phyloP scores from a whole-genome alignment of 805 yeast species.

The Candida silvicultrix region DNA sequence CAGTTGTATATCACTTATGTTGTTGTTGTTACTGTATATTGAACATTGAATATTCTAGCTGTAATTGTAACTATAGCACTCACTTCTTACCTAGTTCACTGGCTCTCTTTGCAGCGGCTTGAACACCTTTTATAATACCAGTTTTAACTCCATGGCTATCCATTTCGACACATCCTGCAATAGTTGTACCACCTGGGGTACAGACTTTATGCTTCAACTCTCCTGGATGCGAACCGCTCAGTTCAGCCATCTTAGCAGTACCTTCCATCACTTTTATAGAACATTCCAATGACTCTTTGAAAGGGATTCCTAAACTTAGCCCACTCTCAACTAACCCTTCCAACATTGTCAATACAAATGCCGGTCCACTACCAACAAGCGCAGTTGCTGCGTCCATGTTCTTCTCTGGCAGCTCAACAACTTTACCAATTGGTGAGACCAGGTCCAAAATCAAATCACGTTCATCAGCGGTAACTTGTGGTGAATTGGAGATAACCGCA shows the following conservation, averaged over 20 bases:
- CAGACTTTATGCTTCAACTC: constrained; percentile 82
- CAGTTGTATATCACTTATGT: too few relatives aligned
- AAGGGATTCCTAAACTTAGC: constrained; percentile 88
- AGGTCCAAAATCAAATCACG: constrained; percentile 40
- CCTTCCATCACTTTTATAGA: constrained; percentile 95
- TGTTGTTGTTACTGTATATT: too few relatives aligned
- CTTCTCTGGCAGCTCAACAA: constrained; percentile 69
- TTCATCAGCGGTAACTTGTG: constrained; percentile 37
- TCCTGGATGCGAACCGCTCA: constrained; percentile 83
- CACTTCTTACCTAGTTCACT: constrained; percentile 46
- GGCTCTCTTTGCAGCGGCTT: constrained; percentile 87
- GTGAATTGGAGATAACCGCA: constrained; percentile 81
- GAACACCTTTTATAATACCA: constrained; percentile 82
- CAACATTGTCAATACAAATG: constrained; percentile 81
- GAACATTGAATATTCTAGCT: too few relatives aligned
- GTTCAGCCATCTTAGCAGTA: constrained; percentile 82
- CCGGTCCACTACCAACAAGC: constrained; percentile 94
- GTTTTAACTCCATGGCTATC: constrained; percentile 88
- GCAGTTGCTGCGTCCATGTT: constrained; percentile 97
- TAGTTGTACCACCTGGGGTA: constrained; percentile 98
- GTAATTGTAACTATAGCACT: too few relatives aligned
- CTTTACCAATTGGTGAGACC: constrained; percentile 60
- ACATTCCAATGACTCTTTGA: constrained; percentile 70
- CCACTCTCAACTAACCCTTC: constrained; percentile 95
- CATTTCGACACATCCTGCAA: constrained; percentile 88